Evolutionary conservation across 2,329 filamentous ascomycete species (phyloP), one percentile per base, ranked within the genome.

Genomic region (Diatrype stigma): DNA sequence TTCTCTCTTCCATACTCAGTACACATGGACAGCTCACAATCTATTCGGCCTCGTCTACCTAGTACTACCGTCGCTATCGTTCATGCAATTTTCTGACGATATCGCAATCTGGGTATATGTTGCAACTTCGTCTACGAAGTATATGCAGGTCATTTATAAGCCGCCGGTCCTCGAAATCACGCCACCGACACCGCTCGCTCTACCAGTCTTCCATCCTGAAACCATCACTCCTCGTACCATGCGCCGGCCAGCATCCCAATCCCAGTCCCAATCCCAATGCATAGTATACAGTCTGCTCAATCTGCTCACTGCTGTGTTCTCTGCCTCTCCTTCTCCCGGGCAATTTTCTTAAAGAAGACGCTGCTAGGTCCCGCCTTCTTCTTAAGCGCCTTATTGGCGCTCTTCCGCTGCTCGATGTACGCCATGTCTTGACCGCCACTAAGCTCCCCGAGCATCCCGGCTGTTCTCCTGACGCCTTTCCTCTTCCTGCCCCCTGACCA

Each of bases 341-440:
- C 74, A 53, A 87, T 70, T 67, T 87, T 87, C 69, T 80, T 83
- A 70, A 88, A 88, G 64, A 87, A 82, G 1, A 78, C 71, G 60
- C 72, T 79, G 57, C 80, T 80, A 53, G 78, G 73, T n/a, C 70
- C 73, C 49, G 73, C 73, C 61, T 82, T 81, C 64, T 83, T 80
- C 73, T 85, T 86, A 62, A 85, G 69, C 56, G 78, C 75, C 71
- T 84, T 85, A 63, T 89, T 90, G 57, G 79, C 77, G 60, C 79
- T 84, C 74, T 85, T 87, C 69, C 89, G 90, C 70, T 89, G 86
- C 69, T 93, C 89, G 51, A 90, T 84, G 67, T 93, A 97, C n/a
- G 93, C 92, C 94, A 99, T 97, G 66, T 95, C 90, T 66, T 96
- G 89, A 0, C 92, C 94, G 51, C 94, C 94, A 50, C 89, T 90